Evolutionary conservation across 257 asterid genomes (phyloP), one percentile per base, ranked within the genome.

Genomic region (Parsonsia alboflavescens): DNA sequence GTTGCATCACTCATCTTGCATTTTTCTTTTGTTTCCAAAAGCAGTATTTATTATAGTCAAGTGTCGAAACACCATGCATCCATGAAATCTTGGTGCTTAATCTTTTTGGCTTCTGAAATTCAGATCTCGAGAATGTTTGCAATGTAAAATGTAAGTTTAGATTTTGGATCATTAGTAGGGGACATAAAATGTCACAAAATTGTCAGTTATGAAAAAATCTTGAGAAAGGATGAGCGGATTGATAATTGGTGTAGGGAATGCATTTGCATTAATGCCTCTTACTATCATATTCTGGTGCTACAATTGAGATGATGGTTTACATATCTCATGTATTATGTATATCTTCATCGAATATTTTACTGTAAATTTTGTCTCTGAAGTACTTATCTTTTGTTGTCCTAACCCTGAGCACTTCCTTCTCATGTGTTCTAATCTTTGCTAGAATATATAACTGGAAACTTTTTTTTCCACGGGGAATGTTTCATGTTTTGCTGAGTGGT

Each of bases 191-290:
- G 85, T 80, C 79, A 78, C 75, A 77, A 71, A n/a, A 80, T 77
- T 78, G 84, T 77, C 78, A 84, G 80, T 84, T 71, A 73, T 75
- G 74, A 64, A 82, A 33, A 70, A 75, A 67, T 50, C 73, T 48
- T 75, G 44, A 48, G 80, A 73, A 73, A 68, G 84, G 78, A 72
- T 77, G 85, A 62, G 69, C 13, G 80, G 69, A 66, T 70, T 48
- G 15, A 68, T 78, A 57, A 46, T 58, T 78, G 75, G 67, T 65
- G 58, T 76, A 82, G 84, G 85, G 83, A 79, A 61, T 72, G 84
- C 73, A 73, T 79, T 84, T 69, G 79, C 76, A 63, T 44, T 75
- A 56, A 81, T 77, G 89, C 79, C 82, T 74, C 75, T 9, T 57
- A 54, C 70, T 75, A 71, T 77, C 50, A 42, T 76, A 39, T 80